A percentile compares a stretch with the other conserved stretches of the same genome.
These are phyloP conservation scores for Cenchrus fungigraminus DNA, from an alignment of 176 grass and related monocot species.

Conservation along the genomic window DNA sequence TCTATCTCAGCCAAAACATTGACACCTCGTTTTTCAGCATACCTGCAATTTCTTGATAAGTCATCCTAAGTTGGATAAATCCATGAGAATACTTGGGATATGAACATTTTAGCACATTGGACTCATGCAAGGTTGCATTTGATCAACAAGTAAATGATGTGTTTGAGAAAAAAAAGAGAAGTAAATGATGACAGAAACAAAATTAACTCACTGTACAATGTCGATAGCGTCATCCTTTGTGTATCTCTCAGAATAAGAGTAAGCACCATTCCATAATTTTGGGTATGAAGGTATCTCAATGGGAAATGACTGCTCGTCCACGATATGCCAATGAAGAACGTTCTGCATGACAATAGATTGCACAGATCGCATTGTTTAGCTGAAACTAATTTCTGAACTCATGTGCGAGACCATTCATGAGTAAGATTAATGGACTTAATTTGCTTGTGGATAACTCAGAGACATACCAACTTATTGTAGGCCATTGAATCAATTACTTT, in stretches of 20 bases:
- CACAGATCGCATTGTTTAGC: background rate
- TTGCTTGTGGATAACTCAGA: background rate
- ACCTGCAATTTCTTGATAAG: constrained; percentile 46
- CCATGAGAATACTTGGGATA: too few relatives aligned
- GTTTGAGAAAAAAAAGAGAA: background rate
- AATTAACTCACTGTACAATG: constrained; percentile 75
- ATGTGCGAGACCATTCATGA: background rate
- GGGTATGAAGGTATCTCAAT: constrained; percentile 94
- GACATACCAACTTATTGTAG: constrained; percentile 88
- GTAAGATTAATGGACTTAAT: background rate
- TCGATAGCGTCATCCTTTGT: constrained; percentile 78
- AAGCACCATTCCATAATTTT: constrained; percentile 82
- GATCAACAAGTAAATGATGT: too few relatives aligned
- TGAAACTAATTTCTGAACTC: too few relatives aligned
- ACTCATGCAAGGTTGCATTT: too few relatives aligned
- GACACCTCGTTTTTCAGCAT: constrained; percentile 82
- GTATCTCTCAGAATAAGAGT: constrained; percentile 95
- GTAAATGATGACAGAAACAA: background rate
- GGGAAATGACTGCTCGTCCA: constrained; percentile 94
- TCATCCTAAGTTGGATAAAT: background rate
- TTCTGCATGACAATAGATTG: constrained; percentile 57
- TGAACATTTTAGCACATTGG: too few relatives aligned
- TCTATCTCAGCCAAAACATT: constrained; percentile 96
- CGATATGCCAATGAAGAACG: constrained; percentile 97
- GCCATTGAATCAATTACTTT: constrained; percentile 93